Evolutionary conservation across 306 rosid species (phyloP).

Genomic region (Pterocarpus santalinus): DNA sequence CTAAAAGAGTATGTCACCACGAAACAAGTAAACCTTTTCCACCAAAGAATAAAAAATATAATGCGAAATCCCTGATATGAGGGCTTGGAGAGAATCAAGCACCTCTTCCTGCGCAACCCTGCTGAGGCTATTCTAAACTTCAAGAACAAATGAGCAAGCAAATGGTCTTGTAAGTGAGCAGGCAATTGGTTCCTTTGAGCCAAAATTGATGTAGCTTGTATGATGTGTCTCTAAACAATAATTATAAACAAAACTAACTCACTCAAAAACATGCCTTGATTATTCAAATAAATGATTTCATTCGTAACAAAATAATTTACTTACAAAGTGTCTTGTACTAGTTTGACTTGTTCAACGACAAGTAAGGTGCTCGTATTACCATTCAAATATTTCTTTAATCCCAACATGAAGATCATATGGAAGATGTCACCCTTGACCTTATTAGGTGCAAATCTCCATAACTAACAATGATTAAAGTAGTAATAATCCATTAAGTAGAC

Average conservation of each 20-base stretch:
- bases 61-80: constrained; percentile 91
- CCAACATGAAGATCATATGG: constrained; percentile 90
- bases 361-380: constrained; percentile 98
- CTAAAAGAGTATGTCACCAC: constrained; percentile 88
- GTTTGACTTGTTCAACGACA: constrained; percentile 92
- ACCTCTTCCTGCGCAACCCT: constrained; percentile 94
- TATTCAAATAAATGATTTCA: background rate
- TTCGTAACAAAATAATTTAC: constrained; percentile 43
- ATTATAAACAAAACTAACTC: constrained; percentile 6
- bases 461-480: constrained; percentile 90
- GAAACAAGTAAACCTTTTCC: constrained; percentile 83
- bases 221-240: constrained; percentile 79
- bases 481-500: constrained; percentile 87
- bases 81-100: constrained; percentile 93
- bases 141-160: constrained; percentile 94
- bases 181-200: constrained; percentile 92
- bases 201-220: constrained; percentile 96
- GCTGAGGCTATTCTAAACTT: constrained; percentile 92
- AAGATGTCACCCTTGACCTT: constrained; percentile 80
- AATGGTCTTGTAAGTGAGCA: constrained; percentile 80
- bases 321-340: constrained; percentile 84
- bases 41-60: constrained; percentile 81
- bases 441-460: constrained; percentile 95
- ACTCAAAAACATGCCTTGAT: too few species aligned
- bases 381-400: constrained; percentile 88